A percentile compares a stretch with the other conserved stretches of the same genome.
phyloP scores from a whole-genome alignment of 2,329 filamentous ascomycete genomes.

The Aspergillus viridinutans region DNA sequence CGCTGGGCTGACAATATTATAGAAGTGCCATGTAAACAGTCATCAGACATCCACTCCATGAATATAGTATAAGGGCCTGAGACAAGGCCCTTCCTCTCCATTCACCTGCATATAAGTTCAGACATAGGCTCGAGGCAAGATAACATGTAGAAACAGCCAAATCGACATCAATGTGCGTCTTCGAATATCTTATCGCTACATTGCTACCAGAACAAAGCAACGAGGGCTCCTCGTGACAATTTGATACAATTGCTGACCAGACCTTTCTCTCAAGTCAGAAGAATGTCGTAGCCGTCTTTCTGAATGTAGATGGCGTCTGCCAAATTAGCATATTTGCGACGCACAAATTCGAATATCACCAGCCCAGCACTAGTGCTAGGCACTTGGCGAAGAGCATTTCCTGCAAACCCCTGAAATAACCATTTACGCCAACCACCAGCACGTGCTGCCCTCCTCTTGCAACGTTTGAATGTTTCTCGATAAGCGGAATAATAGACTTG shows the following conservation, averaged over 20 bases:
- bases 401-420: constrained; percentile 56
- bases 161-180: background rate
- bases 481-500: constrained; percentile 58
- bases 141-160: background rate
- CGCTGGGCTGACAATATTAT: too few relatives aligned
- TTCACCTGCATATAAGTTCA: background rate
- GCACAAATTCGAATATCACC: constrained; percentile 61
- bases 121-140: background rate
- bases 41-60: background rate
- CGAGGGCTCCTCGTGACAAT: background rate
- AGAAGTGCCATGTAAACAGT: background rate
- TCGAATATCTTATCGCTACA: background rate
- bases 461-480: constrained; percentile 55
- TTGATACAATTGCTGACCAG: background rate
- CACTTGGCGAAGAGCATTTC: constrained; percentile 55
- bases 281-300: constrained; percentile 59
- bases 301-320: constrained; percentile 52
- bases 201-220: background rate
- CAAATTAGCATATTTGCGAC: constrained; percentile 55
- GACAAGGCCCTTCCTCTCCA: background rate
- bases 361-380: constrained; percentile 62
- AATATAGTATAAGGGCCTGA: background rate
- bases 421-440: constrained; percentile 54
- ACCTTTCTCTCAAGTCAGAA: constrained; percentile 43
- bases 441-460: constrained; percentile 47